Evolutionary conservation across 805 yeast species (phyloP).

Genomic region (Starmerella vaccinii): DNA sequence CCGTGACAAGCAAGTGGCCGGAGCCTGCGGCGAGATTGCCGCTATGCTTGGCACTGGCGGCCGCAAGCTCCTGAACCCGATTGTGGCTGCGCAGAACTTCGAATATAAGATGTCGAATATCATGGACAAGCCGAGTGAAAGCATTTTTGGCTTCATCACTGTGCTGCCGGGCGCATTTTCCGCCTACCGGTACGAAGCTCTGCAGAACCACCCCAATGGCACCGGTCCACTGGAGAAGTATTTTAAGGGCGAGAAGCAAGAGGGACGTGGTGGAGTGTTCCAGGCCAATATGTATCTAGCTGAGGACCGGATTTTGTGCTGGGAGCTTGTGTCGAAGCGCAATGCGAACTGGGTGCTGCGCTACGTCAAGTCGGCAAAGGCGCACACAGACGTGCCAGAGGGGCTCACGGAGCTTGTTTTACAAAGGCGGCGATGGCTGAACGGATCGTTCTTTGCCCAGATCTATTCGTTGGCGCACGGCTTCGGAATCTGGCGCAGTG

Average conservation of each 20-base stretch:
- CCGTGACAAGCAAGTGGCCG: slow-evolving; percentile 70
- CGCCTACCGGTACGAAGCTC: slow-evolving; percentile 79
- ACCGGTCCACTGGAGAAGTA: slow-evolving; percentile 80
- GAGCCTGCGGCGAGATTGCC: slow-evolving; percentile 95
- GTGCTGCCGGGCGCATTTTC: slow-evolving; percentile 96
- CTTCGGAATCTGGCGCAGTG: slow-evolving; percentile 64
- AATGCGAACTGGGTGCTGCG: slow-evolving; percentile 64
- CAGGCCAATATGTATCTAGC: slow-evolving; percentile 95
- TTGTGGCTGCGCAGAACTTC: slow-evolving; percentile 93
- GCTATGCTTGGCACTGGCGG: slow-evolving; percentile 64
- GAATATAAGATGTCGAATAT: slow-evolving; percentile 94
- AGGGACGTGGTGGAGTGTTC: slow-evolving; percentile 67
- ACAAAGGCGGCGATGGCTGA: slow-evolving; percentile 93
- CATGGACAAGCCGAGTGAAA: slow-evolving; percentile 90
- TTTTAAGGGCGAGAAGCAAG: slow-evolving; percentile 82
- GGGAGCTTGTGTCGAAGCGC: slow-evolving; percentile 83
- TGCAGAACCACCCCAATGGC: slow-evolving; percentile 57
- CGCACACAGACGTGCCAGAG: slow-evolving; percentile 94
- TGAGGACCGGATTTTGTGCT: slow-evolving; percentile 90
- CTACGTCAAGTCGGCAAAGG: slow-evolving; percentile 79
- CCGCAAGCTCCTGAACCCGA: slow-evolving; percentile 57
- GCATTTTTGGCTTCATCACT: slow-evolving; percentile 85
- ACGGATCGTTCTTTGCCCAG: slow-evolving; percentile 93
- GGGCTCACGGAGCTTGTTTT: slow-evolving; percentile 73
- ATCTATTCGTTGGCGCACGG: slow-evolving; percentile 74